Evolutionary conservation across 805 yeast species (phyloP), one percentile per base, ranked within the genome.

Genomic region (Pichia manshurica): DNA sequence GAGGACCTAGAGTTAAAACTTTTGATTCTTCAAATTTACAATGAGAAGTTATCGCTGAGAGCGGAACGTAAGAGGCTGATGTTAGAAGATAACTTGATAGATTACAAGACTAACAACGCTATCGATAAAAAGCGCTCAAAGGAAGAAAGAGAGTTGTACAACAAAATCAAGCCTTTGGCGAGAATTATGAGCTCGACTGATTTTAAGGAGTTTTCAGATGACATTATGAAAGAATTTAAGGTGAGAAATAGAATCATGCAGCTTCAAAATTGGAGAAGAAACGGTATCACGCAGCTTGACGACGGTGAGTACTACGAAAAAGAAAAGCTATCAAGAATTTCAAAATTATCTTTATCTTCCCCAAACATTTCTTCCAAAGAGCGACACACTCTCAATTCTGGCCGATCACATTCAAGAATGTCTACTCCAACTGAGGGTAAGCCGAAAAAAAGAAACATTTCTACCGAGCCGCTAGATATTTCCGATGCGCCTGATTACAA

Each of bases 41-140:
- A 88, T 60, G 83, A 93, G 31, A 77, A 96, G 54, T 75, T 93
- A 53, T 88, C 96, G 2, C 74, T 91, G 17, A 81, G 99, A 61
- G 96, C 96, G 0, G 99, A 93, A 65, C 77, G 95, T 57, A 93
- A 95, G 67, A 77, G 99, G 51, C 70, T 83, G 17, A 72, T 93
- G 61, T 71, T 93, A 48, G 78, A 80, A 46, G 89, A 95, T 62
- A 73, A 77, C 47, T 69, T 95, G 52, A 70, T 90, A 62, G 98
- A 95, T 48, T 93, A 91, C 63, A 75, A 96, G 53, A 83, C 80
- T 61, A 79, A 85, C 57, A 84, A 85, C 47, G 81, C 89, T 23
- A 68, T 77, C 32, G 99, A 93, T 59, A 93, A 93, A 68, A 81
- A 81, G 53, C 79, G 95, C 58, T 71, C 85, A 3, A 90, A 89